These are phyloP conservation scores for Clitopilus passeckerianus DNA, from an alignment of 768 basidiomycete genomes.

Conservation along the genomic window DNA sequence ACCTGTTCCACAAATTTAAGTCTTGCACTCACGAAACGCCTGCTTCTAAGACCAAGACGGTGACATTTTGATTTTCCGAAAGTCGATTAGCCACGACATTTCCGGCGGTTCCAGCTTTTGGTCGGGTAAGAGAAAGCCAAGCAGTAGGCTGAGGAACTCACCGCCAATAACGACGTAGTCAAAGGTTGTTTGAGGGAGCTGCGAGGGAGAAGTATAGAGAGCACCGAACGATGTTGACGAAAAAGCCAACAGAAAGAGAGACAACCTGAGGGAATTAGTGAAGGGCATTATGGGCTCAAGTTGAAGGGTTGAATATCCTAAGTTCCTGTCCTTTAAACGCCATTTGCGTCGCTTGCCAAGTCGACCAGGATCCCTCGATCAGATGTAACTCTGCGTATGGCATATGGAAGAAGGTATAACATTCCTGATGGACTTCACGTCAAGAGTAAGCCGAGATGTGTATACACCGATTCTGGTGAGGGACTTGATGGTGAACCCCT, in stretches of 20 bases:
- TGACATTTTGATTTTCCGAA: conserved; percentile 1
- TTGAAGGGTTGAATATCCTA: neutral
- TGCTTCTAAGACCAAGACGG: conserved; percentile 1
- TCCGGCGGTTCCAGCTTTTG: conserved; percentile 6
- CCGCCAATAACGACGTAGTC: conserved; percentile 22
- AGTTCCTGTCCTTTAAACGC: neutral
- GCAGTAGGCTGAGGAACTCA: conserved; percentile 1
- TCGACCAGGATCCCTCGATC: neutral
- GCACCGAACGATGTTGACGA: conserved; percentile 2
- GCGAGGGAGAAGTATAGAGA: conserved; percentile 7
- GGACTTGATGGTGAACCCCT: too few species aligned
- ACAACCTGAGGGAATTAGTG: neutral
- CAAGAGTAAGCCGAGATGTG: too few species aligned
- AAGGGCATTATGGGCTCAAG: conserved; percentile 2
- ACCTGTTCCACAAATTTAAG: too few species aligned
- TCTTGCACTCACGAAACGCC: neutral
- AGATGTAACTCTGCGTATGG: neutral
- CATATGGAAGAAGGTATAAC: neutral
- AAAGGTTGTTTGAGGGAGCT: conserved; percentile 9
- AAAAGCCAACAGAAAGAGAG: conserved; percentile 1
- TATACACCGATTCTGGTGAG: too few species aligned
- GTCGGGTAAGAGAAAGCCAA: neutral
- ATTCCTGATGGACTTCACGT: neutral
- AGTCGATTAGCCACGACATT: conserved; percentile 7
- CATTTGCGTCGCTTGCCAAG: neutral